These are phyloP conservation scores for carrot (Daucus carota) DNA, from an alignment of 129 eudicot species.

Conservation along the genomic window DNA sequence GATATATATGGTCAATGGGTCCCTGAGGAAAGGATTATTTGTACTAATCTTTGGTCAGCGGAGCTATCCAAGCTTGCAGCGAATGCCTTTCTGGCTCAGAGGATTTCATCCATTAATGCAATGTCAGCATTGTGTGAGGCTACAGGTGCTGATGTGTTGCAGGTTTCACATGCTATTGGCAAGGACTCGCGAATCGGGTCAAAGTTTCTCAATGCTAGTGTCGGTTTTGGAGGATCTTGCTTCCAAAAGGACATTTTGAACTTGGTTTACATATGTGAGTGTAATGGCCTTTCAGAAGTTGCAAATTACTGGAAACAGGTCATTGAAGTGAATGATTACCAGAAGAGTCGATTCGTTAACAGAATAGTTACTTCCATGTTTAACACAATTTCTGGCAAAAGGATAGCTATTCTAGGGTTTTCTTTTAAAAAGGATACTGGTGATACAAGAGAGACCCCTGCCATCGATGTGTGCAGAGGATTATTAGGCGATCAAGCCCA, in stretches of 20 bases:
- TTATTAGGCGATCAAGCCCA: slow-evolving; percentile 44
- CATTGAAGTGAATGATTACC: slow-evolving; percentile 50
- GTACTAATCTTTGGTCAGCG: slow-evolving; percentile 67
- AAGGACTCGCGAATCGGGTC: slow-evolving; percentile 57
- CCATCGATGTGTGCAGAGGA: slow-evolving; percentile 55
- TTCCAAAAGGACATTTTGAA: slow-evolving; percentile 58
- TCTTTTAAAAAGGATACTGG: slow-evolving; percentile 59
- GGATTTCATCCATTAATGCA: slow-evolving; percentile 61
- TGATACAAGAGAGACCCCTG: slow-evolving; percentile 50
- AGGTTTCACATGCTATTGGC: slow-evolving; percentile 49
- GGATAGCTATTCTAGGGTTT: slow-evolving; percentile 29
- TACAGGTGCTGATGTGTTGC: slow-evolving; percentile 52
- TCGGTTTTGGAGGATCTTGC: slow-evolving; percentile 59
- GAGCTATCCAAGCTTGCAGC: slow-evolving; percentile 67
- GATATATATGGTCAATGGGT: slow-evolving; percentile 62
- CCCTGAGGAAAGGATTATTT: slow-evolving; percentile 45
- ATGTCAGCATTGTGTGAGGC: slow-evolving; percentile 64
- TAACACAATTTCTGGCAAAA: slow-evolving; percentile 45
- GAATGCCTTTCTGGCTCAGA: slow-evolving; percentile 58
- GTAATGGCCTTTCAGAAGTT: slow-evolving; percentile 59
- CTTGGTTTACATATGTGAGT: slow-evolving; percentile 58
- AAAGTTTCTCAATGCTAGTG: slow-evolving; percentile 52
- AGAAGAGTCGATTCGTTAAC: slow-evolving; percentile 49
- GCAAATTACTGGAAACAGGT: slow-evolving; percentile 64
- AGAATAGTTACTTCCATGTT: slow-evolving; percentile 58